These are phyloP conservation scores for Leccinum uliginosum DNA, from an alignment of 768 basidiomycete species.

Conservation along the genomic window DNA sequence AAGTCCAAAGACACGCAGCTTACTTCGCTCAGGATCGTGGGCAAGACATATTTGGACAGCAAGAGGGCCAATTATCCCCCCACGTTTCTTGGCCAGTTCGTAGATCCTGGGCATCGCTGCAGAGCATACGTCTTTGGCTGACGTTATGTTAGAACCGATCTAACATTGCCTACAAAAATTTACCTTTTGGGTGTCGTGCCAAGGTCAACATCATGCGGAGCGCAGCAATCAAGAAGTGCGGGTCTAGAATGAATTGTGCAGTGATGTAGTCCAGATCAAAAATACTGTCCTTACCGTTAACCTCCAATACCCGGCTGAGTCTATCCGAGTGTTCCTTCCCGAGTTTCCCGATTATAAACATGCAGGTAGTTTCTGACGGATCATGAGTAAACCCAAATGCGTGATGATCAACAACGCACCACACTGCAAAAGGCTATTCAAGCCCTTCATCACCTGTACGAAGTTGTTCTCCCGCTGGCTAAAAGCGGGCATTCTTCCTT, in stretches of 20 bases:
- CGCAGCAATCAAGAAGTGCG: slow-evolving; percentile 9
- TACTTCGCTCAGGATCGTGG: slow-evolving; percentile 7
- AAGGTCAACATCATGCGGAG: slow-evolving; percentile 16
- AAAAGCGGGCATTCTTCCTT: too few relatives aligned
- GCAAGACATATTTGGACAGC: slow-evolving; percentile 17
- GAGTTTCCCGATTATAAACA: neutral
- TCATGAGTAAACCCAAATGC: neutral
- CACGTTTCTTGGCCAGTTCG: slow-evolving; percentile 8
- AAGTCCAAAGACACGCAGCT: neutral
- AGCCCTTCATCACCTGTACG: slow-evolving; percentile 19
- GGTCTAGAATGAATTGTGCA: slow-evolving; percentile 2
- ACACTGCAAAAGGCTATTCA: slow-evolving; percentile 12
- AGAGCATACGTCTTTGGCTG: neutral
- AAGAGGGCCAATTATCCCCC: slow-evolving; percentile 13
- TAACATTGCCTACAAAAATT: neutral
- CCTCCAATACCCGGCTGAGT: slow-evolving; percentile 11
- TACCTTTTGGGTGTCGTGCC: slow-evolving; percentile 13
- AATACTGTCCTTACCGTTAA: slow-evolving; percentile 5
- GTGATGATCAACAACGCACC: slow-evolving; percentile 5
- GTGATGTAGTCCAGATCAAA: neutral
- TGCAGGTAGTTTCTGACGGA: slow-evolving; percentile 6
- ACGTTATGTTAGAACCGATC: neutral
- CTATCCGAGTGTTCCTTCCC: neutral
- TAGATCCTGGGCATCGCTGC: slow-evolving; percentile 10
- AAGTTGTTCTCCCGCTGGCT: slow-evolving; percentile 1